Evolutionary conservation across 106 monocot species (phyloP).

Genomic region (Hemerocallis citrina): DNA sequence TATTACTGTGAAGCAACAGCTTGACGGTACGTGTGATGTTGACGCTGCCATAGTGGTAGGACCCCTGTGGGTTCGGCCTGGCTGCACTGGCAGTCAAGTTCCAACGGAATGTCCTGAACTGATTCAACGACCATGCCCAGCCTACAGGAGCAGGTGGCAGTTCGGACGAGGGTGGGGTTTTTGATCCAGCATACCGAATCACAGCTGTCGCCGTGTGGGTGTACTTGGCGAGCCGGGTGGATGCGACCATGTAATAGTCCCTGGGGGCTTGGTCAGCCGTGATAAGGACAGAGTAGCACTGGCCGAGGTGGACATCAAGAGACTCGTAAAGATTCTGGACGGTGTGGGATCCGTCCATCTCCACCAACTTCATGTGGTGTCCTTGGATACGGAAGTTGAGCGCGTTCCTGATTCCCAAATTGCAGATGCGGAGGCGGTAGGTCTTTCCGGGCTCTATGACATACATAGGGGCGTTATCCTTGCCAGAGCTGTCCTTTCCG

Average conservation of each 20-base stretch:
- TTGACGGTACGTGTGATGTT: slow-evolving; percentile 47
- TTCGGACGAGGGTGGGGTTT: slow-evolving; percentile 9
- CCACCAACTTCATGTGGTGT: slow-evolving; percentile 58
- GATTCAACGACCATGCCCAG: slow-evolving; percentile 42
- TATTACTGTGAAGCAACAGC: slow-evolving; percentile 15
- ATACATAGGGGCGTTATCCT: slow-evolving; percentile 24
- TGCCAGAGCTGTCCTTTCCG: slow-evolving; percentile 17
- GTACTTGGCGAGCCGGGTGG: slow-evolving; percentile 38
- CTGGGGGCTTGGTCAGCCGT: slow-evolving; percentile 30
- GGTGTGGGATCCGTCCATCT: slow-evolving; percentile 81
- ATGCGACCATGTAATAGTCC: slow-evolving; percentile 45
- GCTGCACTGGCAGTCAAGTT: slow-evolving; percentile 57
- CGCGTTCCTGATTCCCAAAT: slow-evolving; percentile 57
- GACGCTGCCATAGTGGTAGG: slow-evolving; percentile 47
- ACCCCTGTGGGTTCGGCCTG: slow-evolving; percentile 49
- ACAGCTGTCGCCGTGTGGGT: slow-evolving; percentile 22
- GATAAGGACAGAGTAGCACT: slow-evolving; percentile 52
- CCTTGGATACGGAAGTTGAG: slow-evolving; percentile 79
- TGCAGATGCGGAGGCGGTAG: slow-evolving; percentile 62
- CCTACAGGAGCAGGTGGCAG: slow-evolving; percentile 25
- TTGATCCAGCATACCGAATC: slow-evolving; percentile 34
- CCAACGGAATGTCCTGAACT: slow-evolving; percentile 45
- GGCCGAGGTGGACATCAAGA: slow-evolving; percentile 44
- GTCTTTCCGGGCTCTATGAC: slow-evolving; percentile 32
- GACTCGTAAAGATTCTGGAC: slow-evolving; percentile 54